Conservation (phyloP, 2,329 filamentous ascomycete species). For the Apiospora kogelbergensis region DNA sequence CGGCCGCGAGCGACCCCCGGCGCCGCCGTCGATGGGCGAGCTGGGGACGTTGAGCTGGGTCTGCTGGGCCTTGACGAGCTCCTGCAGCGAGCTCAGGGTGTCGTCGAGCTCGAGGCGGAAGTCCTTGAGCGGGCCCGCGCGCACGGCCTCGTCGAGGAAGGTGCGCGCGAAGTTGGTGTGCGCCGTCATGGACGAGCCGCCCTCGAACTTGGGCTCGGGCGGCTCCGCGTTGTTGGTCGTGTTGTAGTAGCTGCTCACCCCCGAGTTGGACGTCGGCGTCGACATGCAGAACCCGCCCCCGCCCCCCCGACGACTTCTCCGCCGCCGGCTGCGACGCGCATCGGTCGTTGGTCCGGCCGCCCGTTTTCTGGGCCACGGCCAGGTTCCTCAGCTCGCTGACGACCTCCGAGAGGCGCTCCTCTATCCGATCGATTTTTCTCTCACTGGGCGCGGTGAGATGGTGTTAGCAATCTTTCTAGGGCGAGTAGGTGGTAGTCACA, state of each 20-base stretch:
- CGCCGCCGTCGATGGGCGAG: background rate
- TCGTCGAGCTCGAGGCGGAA: slow-evolving; percentile 48
- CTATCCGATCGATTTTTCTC: slow-evolving; percentile 30
- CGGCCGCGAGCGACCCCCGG: background rate
- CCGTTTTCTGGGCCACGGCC: slow-evolving; percentile 15
- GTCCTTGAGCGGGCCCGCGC: slow-evolving; percentile 42
- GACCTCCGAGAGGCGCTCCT: slow-evolving; percentile 28
- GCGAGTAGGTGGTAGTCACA: background rate
- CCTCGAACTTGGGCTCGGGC: slow-evolving; percentile 45
- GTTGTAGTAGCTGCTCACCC: background rate
- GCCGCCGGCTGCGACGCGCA: slow-evolving; percentile 35
- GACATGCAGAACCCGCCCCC: background rate
- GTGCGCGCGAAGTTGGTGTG: slow-evolving; percentile 53
- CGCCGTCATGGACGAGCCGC: slow-evolving; percentile 48
- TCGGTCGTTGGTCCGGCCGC: background rate
- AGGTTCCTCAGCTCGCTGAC: slow-evolving; percentile 22
- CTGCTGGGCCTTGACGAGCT: slow-evolving; percentile 38
- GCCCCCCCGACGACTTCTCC: no score
- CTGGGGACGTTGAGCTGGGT: background rate
- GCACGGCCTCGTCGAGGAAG: slow-evolving; percentile 50
- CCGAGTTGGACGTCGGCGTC: background rate
- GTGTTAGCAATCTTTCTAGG: background rate
- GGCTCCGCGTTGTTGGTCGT: background rate
- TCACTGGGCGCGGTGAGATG: no score
- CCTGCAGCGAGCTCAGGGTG: slow-evolving; percentile 47